Conservation (phyloP, 23 red algal species). For the Gracilaria gracilis region DNA sequence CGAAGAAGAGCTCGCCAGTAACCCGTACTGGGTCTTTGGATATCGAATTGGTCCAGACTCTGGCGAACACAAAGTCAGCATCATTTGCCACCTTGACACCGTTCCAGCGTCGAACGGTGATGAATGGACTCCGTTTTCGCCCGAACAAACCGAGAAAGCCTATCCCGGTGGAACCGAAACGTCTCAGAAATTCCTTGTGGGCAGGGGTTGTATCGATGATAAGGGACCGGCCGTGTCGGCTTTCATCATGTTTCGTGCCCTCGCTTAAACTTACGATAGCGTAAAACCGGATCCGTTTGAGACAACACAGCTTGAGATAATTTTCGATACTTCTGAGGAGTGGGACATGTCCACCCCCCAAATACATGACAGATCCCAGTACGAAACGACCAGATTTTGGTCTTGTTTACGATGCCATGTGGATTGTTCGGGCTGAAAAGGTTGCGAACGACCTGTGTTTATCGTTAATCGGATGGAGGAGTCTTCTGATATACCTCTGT, state of each 20-base stretch:
- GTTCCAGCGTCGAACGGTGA: slow-evolving; percentile 37
- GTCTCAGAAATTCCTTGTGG: slow-evolving; percentile 36
- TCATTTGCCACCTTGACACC: slow-evolving; percentile 59
- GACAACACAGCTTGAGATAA: slow-evolving; percentile 46
- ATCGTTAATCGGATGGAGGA: slow-evolving; percentile 18
- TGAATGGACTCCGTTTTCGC: slow-evolving; percentile 43
- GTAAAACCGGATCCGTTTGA: slow-evolving; percentile 13
- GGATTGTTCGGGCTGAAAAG: slow-evolving; percentile 55
- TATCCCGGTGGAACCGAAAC: slow-evolving; percentile 23
- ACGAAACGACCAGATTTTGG: slow-evolving; percentile 45
- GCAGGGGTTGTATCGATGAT: slow-evolving; percentile 52
- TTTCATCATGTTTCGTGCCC: slow-evolving; percentile 39
- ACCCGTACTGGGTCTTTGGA: slow-evolving; percentile 42
- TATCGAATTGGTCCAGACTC: slow-evolving; percentile 44
- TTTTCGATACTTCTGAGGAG: slow-evolving; percentile 62
- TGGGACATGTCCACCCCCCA: slow-evolving; percentile 54
- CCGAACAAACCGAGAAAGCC: not conserved
- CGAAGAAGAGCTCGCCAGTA: slow-evolving; percentile 13
- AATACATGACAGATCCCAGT: slow-evolving; percentile 22
- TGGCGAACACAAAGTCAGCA: slow-evolving; percentile 22
- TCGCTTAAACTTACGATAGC: slow-evolving; percentile 23
- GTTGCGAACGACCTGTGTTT: slow-evolving; percentile 53
- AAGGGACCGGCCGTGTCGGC: slow-evolving; percentile 55
- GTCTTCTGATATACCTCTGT: slow-evolving; percentile 21
- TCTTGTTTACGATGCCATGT: slow-evolving; percentile 56